Evolutionary conservation across 192 early-diverging fungal genomes (phyloP), one percentile per base, ranked within the genome.

Genomic region (Rhizophlyctis rosea): DNA sequence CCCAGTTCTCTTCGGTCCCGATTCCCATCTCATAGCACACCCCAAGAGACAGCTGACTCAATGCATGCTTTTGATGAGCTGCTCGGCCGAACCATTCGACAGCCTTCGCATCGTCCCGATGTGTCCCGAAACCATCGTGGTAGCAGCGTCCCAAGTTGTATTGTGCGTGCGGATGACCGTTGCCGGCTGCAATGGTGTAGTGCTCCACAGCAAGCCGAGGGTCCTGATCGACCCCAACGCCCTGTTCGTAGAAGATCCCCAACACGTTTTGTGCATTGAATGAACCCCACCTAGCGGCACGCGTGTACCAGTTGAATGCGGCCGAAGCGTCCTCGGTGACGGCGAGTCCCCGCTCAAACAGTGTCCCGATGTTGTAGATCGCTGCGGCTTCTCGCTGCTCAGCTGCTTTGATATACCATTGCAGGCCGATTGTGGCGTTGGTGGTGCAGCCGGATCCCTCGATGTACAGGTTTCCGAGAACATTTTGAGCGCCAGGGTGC

Each of bases 1-100:
- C 67, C 58, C 76, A 78, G 50, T 86, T 71, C 21, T 72, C 72
- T 7, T 64, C 60, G 4, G 84, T 62, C 18, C 91, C 91, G 4
- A 92, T 71, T 13, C 89, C 91, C 57, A 84, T 84, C 68, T 93
- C 91, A 68, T 83, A 78, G 53, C 86, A 88, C 55, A 91, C 86
- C 3, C 83, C 91, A 25, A 90, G 73, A 33, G 76, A 90, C n/a
- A 79, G 67, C 35, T 76, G 62, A 7, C 76, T 70, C 13, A 76
- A 23, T 16, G 68, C 33, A 48, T 82, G 75, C 16, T 68, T 65
- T 57, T 84, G 82, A 29, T 59, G 50, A 3, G 80, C 70, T 5
- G 74, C 76, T 51, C 64, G 66, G 14, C 39, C 24, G 54, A 81
- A 83, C 76, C 76, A 83, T 51, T 34, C 36, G 13, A 76, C 57